Conservation (phyloP, 1,284 basidiomycete genomes). For the Ceratobasidium sp. region DNA sequence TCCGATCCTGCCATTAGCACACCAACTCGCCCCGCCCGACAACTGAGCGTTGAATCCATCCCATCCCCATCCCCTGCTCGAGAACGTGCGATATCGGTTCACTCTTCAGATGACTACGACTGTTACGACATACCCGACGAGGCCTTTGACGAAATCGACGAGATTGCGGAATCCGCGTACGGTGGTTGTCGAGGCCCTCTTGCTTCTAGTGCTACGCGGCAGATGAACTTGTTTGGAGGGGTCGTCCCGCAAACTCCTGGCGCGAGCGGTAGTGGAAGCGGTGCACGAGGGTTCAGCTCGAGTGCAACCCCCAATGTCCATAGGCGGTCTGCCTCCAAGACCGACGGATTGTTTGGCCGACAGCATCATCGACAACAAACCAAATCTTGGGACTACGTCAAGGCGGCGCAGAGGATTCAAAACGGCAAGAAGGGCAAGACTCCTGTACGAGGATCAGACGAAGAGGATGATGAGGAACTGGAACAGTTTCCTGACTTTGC, state of each 20-base stretch:
- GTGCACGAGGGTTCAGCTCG: slow-evolving; percentile 13
- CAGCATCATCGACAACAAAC: slow-evolving; percentile 40
- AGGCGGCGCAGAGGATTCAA: slow-evolving; percentile 30
- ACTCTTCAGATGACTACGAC: slow-evolving; percentile 40
- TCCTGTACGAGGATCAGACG: slow-evolving; percentile 28
- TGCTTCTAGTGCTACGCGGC: slow-evolving; percentile 34
- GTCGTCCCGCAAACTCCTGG: slow-evolving; percentile 38
- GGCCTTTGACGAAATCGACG: slow-evolving; percentile 43
- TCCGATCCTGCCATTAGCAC: slow-evolving; percentile 4
- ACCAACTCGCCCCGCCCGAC: slow-evolving; percentile 19
- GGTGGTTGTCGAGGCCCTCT: slow-evolving; percentile 6
- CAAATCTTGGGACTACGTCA: slow-evolving; percentile 43
- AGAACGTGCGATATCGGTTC: slow-evolving; percentile 41
- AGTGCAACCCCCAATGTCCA: slow-evolving; percentile 24
- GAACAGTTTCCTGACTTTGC: slow-evolving; percentile 43
- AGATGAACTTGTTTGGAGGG: slow-evolving; percentile 44
- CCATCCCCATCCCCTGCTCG: slow-evolving; percentile 34
- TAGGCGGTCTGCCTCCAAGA: slow-evolving; percentile 25
- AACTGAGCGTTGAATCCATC: slow-evolving; percentile 34
- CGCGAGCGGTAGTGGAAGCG: slow-evolving; percentile 33
- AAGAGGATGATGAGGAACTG: slow-evolving; percentile 38
- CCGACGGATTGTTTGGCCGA: slow-evolving; percentile 40
- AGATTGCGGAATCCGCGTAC: slow-evolving; percentile 42
- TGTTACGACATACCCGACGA: slow-evolving; percentile 44
- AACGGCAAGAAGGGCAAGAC: slow-evolving; percentile 39